A percentile compares a stretch with the other conserved stretches of the same genome.
phyloP scores from a whole-genome alignment of 2,329 filamentous ascomycete genomes.

The Trichoderma lentiforme region DNA sequence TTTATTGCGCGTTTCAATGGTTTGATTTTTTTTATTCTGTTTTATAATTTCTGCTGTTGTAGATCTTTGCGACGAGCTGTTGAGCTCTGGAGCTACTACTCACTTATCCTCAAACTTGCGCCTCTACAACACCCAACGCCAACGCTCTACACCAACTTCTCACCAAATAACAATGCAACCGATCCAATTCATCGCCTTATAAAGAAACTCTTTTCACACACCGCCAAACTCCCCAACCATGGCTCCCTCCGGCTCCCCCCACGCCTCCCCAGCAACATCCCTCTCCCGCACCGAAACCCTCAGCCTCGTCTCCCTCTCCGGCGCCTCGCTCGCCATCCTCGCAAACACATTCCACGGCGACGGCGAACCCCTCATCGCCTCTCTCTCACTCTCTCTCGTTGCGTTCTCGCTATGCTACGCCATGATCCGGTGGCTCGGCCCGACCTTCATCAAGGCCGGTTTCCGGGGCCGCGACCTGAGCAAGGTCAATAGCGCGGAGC shows the following conservation, averaged over 20 bases:
- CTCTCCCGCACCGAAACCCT: constrained; percentile 55
- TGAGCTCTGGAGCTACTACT: not conserved
- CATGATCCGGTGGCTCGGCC: constrained; percentile 89
- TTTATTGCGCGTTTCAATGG: not conserved
- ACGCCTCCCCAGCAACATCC: constrained; percentile 28
- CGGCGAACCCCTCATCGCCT: constrained; percentile 85
- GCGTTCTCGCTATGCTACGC: constrained; percentile 80
- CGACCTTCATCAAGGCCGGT: constrained; percentile 82
- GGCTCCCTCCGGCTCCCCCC: constrained; percentile 25
- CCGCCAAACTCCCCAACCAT: not conserved
- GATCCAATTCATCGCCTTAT: not conserved
- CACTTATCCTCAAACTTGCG: not conserved
- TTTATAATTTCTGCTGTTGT: not conserved
- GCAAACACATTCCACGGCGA: constrained; percentile 78
- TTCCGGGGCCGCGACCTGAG: constrained; percentile 87
- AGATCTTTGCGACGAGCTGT: not conserved
- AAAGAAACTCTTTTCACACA: not conserved
- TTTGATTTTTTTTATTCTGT: not conserved
- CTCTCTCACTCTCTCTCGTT: constrained; percentile 78
- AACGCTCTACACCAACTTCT: not conserved
- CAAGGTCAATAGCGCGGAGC: constrained; percentile 65
- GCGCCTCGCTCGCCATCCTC: constrained; percentile 69
- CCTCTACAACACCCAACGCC: not conserved
- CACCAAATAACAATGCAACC: not conserved
- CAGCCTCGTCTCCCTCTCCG: constrained; percentile 58